Base-by-base conservation (phyloP, 805 yeast species). In the Isabelozyma pseudorhagii region DNA sequence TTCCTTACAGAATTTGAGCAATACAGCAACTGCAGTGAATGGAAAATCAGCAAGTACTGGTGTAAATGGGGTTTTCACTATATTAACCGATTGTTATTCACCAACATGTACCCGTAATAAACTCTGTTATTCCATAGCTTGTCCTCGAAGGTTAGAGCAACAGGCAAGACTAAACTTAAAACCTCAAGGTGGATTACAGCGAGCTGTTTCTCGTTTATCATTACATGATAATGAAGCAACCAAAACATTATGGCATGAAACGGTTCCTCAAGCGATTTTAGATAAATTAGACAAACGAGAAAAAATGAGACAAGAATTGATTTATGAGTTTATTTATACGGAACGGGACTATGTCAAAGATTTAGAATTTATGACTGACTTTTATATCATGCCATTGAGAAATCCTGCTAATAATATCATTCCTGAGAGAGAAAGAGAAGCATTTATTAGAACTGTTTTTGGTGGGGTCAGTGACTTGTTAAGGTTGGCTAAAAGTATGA, bases 331-430 rank as follows among this genome's bases (percentile, higher is more conserved):
- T 31, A 88, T 90, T 46, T 88, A 88, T 55, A 93, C 97, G 1
- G 98, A 94, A 71, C 81, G 97, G 51, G 96, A 94, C 56, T 94
- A 92, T 67, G 96, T 94, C 47, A 92, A 91, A 69, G 97, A 94
- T 61, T 75, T 94, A 60, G 99, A 94, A 67, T 89, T 92, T 56
- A 78, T 94, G 59, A 83, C 96, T 42, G 98, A 94, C 64, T 90
- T 87, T 56, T 94, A 97, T 83, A 92, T 94, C 66, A 82, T 89
- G 69, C 97, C 98, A 2, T 74, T 94, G 49, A 78, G 96, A 7
- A 90, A 88, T 55, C 85, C 94, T 0, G 68, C 68, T 13, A 73
- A 72, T 50, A 88, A 86, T 59, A 87, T 91, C 51, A 91, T 96
- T 46, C 94, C 97, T 1, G 91, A 87, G 47, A 77, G 85, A 49